phyloP scores from a whole-genome alignment of 257 asterid species.

The Solanum appendiculatum region DNA sequence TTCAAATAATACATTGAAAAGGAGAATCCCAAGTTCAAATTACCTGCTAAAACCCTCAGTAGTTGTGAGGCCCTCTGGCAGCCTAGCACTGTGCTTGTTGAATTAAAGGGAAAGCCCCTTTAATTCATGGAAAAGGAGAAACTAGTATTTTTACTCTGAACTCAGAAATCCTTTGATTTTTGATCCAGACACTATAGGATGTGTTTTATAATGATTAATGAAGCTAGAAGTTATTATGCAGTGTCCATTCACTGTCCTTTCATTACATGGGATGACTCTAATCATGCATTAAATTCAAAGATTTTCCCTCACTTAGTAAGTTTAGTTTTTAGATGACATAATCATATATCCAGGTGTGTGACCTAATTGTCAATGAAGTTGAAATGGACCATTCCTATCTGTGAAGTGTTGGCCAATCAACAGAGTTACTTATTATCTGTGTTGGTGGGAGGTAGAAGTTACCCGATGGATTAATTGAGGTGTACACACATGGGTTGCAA shows the following conservation, averaged over 20 bases:
- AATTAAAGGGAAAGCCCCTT: background rate
- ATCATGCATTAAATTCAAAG: background rate
- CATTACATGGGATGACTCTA: background rate
- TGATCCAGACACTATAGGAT: background rate
- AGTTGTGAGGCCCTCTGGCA: background rate
- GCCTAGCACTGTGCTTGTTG: background rate
- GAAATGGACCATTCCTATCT: background rate
- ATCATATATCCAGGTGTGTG: background rate
- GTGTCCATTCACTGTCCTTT: background rate
- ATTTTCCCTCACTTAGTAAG: background rate
- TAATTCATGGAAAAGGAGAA: background rate
- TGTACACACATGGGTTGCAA: background rate
- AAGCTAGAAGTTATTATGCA: background rate
- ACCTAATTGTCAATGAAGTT: background rate
- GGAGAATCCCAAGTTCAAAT: constrained; percentile 48
- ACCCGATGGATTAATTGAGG: background rate
- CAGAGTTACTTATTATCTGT: background rate
- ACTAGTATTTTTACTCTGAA: background rate
- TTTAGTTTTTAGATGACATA: background rate
- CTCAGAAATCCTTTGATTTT: background rate
- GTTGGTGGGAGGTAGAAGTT: background rate
- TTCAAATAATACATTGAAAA: constrained; percentile 39
- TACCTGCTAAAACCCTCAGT: background rate
- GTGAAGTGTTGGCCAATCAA: background rate
- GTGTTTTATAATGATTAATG: background rate